Evolutionary conservation across 352 stramenopile genomes (phyloP).

Genomic region (Phytopythium chamaehyphon): DNA sequence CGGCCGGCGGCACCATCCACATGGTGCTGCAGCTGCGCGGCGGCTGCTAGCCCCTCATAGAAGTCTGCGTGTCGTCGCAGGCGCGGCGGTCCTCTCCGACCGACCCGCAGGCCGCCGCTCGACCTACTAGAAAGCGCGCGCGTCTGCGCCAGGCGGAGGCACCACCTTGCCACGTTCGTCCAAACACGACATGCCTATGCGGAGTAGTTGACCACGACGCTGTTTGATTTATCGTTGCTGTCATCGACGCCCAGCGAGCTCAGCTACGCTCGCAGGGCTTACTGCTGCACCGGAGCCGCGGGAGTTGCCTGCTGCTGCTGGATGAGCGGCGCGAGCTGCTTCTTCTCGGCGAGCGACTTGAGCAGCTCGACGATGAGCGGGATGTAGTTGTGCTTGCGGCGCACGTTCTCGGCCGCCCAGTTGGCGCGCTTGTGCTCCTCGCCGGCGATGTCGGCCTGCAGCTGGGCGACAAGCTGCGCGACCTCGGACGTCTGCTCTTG

Average conservation of each 20-base stretch:
- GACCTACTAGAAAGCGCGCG: not conserved
- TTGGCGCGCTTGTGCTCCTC: conserved; percentile 71
- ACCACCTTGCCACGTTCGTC: too few relatives aligned
- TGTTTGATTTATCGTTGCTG: too few relatives aligned
- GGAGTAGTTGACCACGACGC: too few relatives aligned
- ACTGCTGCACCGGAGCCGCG: conserved; percentile 17
- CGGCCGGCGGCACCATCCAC: conserved; percentile 96
- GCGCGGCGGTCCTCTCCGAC: too few relatives aligned
- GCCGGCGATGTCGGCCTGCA: conserved; percentile 42
- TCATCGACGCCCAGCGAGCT: too few relatives aligned
- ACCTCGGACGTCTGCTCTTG: conserved; percentile 30
- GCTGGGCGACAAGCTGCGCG: conserved; percentile 28
- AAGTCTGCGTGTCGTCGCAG: not conserved
- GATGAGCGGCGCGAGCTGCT: conserved; percentile 79
- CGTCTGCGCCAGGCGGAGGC: too few relatives aligned
- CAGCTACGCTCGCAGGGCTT: not conserved
- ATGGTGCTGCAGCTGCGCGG: conserved; percentile 98
- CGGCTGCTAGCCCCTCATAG: conserved; percentile 47
- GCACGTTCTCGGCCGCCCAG: conserved; percentile 89
- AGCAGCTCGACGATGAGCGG: conserved; percentile 94
- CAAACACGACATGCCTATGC: too few relatives aligned
- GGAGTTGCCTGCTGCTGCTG: conserved; percentile 50
- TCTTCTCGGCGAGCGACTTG: conserved; percentile 89
- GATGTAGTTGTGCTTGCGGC: conserved; percentile 96
- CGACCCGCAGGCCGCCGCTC: not conserved